Conservation (phyloP, 495 filamentous ascomycete genomes). For the Hypoxylon subgilvum region DNA sequence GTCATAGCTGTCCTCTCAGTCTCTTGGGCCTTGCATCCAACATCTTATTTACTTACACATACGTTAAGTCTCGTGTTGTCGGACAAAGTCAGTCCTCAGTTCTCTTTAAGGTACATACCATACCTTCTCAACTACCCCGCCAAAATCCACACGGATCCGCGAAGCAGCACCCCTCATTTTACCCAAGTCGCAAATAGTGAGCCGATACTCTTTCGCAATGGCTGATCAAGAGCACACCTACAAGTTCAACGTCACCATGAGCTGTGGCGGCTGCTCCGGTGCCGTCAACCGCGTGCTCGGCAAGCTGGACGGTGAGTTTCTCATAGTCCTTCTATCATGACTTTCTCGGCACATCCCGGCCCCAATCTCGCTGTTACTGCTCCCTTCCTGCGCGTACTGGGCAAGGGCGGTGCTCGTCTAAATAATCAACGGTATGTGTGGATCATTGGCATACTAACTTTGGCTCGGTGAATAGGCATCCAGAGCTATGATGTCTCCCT, state of each 20-base stretch:
- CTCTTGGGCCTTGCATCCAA: not conserved
- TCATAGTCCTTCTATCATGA: not conserved
- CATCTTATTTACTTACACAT: too few species aligned
- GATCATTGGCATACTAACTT: slow-evolving; percentile 12
- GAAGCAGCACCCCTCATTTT: slow-evolving; percentile 12
- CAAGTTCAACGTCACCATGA: slow-evolving; percentile 71
- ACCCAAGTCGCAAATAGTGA: not conserved
- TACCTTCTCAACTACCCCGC: slow-evolving; percentile 10
- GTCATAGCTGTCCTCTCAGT: slow-evolving; percentile 12
- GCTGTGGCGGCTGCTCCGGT: slow-evolving; percentile 69
- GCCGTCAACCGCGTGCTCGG: slow-evolving; percentile 89
- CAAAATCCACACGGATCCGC: not conserved
- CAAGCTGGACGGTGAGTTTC: slow-evolving; percentile 78
- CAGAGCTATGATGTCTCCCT: slow-evolving; percentile 86
- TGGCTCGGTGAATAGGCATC: slow-evolving; percentile 64
- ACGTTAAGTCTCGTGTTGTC: too few species aligned
- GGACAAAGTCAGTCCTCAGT: not conserved
- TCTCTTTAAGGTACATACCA: not conserved
- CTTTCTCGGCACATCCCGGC: too few species aligned
- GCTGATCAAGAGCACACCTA: slow-evolving; percentile 59
- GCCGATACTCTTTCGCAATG: slow-evolving; percentile 46
- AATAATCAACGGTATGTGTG: too few species aligned
- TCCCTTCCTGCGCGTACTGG: too few species aligned
- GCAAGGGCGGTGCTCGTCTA: too few species aligned
- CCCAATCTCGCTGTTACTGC: too few species aligned